Base-by-base conservation (phyloP, 805 yeast genomes). In the Yamadazyma nakazawae region DNA sequence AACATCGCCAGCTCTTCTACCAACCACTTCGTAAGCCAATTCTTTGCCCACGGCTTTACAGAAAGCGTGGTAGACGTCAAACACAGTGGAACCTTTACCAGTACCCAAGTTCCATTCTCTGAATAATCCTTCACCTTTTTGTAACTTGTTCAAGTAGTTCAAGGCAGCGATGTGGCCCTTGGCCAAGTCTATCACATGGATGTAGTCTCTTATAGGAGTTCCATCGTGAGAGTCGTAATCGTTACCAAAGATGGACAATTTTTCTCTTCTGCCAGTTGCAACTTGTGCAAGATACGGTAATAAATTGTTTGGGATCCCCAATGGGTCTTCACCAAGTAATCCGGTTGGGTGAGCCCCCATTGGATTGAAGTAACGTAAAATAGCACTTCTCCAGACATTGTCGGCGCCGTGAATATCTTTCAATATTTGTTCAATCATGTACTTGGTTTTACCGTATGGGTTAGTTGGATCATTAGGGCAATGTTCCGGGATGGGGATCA, bases 341-440 rank as follows among this genome's bases (percentile, higher is more conserved):
- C 94, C 94, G 2, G 88, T 80, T 2, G 91, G 87, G 60, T 87
- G 95, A 14, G 94, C 92, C 34, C 95, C 95, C 54, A 85, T 84
- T 31, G 95, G 94, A 59, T 87, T 86, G 70, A 85, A 87, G 66
- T 86, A 88, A 47, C 94, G 76, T 57, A 88, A 68, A 42, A 85
- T 73, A 4, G 90, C 92, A 34, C 74, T 64, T 36, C 68, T 68
- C 81, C 81, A 78, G 2, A 37, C 21, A 3, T 62, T 57, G 24
- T 76, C 75, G 37, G 81, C 72, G 4, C 64, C 55, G 54, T 78
- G 68, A 21, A 80, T 63, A 59, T 83, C 90, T 30, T 74, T 66
- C 50, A 82, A 65, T 45, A 84, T 76, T 45, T 76, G 71, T 65
- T 87, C 95, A 49, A 83, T 82, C 52, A 80, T 67, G 43, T 71